These are phyloP conservation scores for Phalaenopsis equestris DNA, from an alignment of 106 monocot genomes.

Conservation along the genomic window DNA sequence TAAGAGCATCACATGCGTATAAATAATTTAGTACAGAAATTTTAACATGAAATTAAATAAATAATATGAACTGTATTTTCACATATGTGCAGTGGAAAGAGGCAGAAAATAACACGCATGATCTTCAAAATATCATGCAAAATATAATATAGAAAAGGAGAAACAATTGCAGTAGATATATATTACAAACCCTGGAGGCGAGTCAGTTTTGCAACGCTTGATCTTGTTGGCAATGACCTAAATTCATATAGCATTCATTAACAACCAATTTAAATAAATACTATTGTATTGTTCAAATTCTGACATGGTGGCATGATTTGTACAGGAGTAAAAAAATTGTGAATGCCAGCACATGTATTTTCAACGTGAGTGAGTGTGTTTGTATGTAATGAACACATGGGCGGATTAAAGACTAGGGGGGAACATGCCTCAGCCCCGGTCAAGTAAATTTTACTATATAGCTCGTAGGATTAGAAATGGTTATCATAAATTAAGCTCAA, in stretches of 20 bases:
- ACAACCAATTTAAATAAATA: too few relatives aligned
- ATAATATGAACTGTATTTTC: neutral
- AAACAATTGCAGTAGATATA: neutral
- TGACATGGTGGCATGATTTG: too few relatives aligned
- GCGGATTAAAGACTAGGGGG: too few relatives aligned
- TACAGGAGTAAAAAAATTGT: too few relatives aligned
- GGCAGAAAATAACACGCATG: neutral
- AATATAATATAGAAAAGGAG: neutral
- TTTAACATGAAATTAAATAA: neutral
- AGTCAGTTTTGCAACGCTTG: conserved; percentile 97
- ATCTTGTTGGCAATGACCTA: conserved; percentile 94
- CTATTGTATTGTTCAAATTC: too few relatives aligned
- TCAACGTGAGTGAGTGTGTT: too few relatives aligned
- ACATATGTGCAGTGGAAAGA: neutral
- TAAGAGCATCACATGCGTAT: neutral
- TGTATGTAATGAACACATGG: too few relatives aligned
- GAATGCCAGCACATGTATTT: too few relatives aligned
- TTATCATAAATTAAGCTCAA: too few relatives aligned
- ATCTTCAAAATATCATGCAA: neutral
- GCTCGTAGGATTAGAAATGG: too few relatives aligned
- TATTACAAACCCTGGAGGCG: conserved; percentile 73
- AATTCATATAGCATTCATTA: conserved; percentile 1
- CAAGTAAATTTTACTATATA: too few relatives aligned
- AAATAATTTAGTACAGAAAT: neutral
- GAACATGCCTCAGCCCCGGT: too few relatives aligned